phyloP scores from a whole-genome alignment of 768 basidiomycete genomes.

The Panaeolus cyanescens region DNA sequence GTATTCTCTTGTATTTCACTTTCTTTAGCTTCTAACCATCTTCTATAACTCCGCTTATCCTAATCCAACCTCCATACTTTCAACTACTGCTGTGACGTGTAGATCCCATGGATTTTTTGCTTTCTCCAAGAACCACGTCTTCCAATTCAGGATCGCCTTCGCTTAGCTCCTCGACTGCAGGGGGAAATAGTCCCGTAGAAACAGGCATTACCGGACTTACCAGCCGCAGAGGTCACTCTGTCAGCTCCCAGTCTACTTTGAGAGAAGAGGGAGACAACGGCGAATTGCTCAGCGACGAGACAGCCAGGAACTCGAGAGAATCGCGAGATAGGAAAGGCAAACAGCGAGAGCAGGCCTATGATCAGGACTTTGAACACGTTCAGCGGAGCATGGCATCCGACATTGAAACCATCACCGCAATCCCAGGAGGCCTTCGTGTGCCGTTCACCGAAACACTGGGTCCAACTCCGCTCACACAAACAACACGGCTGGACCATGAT shows the following conservation, averaged over 20 bases:
- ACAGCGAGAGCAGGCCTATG: neutral
- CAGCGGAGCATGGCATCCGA: neutral
- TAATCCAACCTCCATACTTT: neutral
- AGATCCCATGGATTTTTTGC: neutral
- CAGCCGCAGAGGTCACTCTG: neutral
- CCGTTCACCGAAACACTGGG: neutral
- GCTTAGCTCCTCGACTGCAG: constrained; percentile 1
- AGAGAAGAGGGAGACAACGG: neutral
- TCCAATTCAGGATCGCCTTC: constrained; percentile 1
- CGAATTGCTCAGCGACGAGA: neutral
- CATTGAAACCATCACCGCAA: neutral
- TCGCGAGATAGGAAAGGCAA: neutral
- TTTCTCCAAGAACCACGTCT: neutral
- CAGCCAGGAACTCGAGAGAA: neutral
- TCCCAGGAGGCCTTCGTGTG: neutral
- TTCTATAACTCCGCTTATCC: neutral
- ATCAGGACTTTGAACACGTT: neutral
- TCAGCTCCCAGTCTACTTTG: neutral
- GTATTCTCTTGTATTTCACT: neutral
- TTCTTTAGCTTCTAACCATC: neutral
- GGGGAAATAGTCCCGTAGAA: neutral
- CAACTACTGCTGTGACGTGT: neutral
- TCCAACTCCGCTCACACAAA: neutral
- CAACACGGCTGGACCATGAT: neutral
- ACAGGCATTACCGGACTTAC: neutral